Evolutionary conservation across 2,329 filamentous ascomycete genomes (phyloP).

Genomic region (Calonectria crousiana): DNA sequence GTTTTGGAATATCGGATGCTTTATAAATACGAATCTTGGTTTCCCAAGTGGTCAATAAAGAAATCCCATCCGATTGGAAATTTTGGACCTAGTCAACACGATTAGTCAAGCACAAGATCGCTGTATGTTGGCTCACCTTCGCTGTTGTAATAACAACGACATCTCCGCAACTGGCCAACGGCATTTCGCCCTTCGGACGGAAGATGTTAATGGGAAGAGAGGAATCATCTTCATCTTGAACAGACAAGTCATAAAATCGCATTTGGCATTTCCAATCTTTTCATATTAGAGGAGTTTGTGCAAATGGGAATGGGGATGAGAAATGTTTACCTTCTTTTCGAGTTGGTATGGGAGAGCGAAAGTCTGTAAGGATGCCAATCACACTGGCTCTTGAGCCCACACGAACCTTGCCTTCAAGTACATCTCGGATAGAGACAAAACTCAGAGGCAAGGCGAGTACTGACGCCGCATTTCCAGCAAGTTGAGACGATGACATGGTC

Average conservation of each 20-base stretch:
- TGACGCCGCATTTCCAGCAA: conserved; percentile 19
- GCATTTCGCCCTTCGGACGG: conserved; percentile 61
- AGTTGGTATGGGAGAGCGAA: conserved; percentile 64
- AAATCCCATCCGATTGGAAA: conserved; percentile 47
- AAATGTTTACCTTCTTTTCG: conserved; percentile 60
- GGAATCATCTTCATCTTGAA: conserved; percentile 55
- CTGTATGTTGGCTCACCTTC: conserved; percentile 57
- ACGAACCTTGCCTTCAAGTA: conserved; percentile 55
- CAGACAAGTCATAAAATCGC: conserved; percentile 70
- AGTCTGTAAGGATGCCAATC: conserved; percentile 79
- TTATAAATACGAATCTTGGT: conserved; percentile 62
- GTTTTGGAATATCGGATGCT: conserved; percentile 44
- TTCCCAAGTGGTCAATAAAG: conserved; percentile 57
- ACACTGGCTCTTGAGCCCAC: conserved; percentile 62
- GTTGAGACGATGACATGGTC: conserved; percentile 24
- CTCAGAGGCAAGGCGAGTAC: conserved; percentile 33
- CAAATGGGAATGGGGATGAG: background rate
- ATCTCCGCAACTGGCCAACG: conserved; percentile 56
- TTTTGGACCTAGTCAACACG: conserved; percentile 55
- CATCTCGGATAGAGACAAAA: conserved; percentile 51
- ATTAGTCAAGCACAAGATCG: background rate
- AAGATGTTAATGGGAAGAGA: conserved; percentile 71
- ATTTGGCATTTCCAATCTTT: conserved; percentile 72
- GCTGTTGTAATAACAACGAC: conserved; percentile 61
- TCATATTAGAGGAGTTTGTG: conserved; percentile 20